Evolutionary conservation across 106 monocot species (phyloP).

Genomic region (Dioscorea dumetorum): DNA sequence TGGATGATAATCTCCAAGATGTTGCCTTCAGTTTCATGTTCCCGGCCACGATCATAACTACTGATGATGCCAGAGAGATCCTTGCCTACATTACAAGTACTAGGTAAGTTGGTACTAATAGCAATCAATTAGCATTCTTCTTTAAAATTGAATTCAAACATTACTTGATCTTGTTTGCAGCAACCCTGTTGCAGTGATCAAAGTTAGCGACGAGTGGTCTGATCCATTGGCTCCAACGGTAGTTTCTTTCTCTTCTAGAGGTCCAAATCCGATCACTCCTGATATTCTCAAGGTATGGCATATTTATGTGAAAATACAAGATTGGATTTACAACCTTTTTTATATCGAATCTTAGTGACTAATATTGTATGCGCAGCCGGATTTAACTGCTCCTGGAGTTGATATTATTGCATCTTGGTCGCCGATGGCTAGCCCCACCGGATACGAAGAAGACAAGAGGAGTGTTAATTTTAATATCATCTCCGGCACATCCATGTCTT

Average conservation of each 20-base stretch:
- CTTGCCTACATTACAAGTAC: not conserved
- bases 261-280: constrained; percentile 10
- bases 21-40: not conserved
- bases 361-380: constrained; percentile 1
- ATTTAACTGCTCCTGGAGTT: constrained; percentile 14
- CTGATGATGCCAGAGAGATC: not conserved
- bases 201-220: not conserved
- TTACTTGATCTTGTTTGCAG: not conserved
- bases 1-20: not conserved
- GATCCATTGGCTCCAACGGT: not conserved
- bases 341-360: no score
- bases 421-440: not conserved
- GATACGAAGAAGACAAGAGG: not conserved
- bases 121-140: not conserved
- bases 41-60: not conserved
- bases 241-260: constrained; percentile 15
- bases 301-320: no score
- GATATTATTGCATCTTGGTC: constrained; percentile 19
- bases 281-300: constrained; percentile 8
- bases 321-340: no score
- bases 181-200: not conserved
- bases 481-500: constrained; percentile 19
- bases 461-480: not conserved
- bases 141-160: not conserved
- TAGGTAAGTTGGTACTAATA: not conserved